These are phyloP conservation scores for Hydnum rufescens DNA, from an alignment of 768 basidiomycete genomes.

Conservation along the genomic window DNA sequence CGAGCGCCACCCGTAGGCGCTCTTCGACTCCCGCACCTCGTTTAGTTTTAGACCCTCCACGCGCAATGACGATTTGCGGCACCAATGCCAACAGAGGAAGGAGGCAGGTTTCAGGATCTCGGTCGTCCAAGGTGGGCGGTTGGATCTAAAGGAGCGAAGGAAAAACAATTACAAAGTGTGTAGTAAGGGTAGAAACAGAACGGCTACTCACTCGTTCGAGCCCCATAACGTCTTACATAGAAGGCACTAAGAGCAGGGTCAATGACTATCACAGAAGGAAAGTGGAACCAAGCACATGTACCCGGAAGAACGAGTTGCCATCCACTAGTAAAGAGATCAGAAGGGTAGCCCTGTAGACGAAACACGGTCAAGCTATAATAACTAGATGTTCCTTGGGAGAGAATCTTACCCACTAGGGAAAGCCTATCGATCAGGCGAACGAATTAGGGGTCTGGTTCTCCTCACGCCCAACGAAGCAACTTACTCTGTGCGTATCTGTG, in stretches of 20 bases:
- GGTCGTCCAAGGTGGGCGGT: constrained; percentile 23
- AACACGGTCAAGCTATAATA: background rate
- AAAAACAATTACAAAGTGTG: too few species aligned
- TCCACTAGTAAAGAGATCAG: constrained; percentile 54
- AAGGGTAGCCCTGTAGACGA: constrained; percentile 33
- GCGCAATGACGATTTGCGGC: constrained; percentile 55
- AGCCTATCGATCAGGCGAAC: constrained; percentile 24
- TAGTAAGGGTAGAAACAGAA: constrained; percentile 32
- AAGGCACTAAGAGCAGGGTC: constrained; percentile 24
- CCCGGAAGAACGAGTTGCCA: constrained; percentile 68
- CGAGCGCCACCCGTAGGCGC: constrained; percentile 30
- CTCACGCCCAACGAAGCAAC: background rate
- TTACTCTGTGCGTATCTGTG: constrained; percentile 39
- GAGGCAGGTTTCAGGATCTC: constrained; percentile 45
- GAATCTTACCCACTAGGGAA: constrained; percentile 43
- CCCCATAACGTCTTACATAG: constrained; percentile 70
- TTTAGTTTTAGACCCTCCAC: constrained; percentile 49
- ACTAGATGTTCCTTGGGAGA: constrained; percentile 13
- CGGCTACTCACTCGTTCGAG: constrained; percentile 41
- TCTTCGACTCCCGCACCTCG: constrained; percentile 43
- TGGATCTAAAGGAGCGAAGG: constrained; percentile 8
- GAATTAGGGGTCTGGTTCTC: background rate
- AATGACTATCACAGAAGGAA: constrained; percentile 6
- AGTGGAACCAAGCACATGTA: constrained; percentile 13
- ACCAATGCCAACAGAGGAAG: constrained; percentile 61